Conservation (phyloP, 1,284 basidiomycete species). For the Phenoliferia sp. region DNA sequence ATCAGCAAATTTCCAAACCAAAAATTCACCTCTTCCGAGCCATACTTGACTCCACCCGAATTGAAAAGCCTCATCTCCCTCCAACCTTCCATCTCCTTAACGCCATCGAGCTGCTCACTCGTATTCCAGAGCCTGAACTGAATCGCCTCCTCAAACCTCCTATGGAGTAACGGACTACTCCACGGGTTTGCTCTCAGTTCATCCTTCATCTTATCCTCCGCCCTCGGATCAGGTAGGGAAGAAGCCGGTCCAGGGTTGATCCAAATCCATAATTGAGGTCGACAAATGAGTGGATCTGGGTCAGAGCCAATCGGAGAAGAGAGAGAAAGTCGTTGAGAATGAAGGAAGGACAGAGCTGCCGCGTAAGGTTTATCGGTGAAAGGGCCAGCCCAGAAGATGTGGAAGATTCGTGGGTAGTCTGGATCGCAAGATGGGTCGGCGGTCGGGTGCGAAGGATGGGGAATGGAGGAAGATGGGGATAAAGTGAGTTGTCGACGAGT, state of each 20-base stretch:
- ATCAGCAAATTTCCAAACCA: too few species aligned
- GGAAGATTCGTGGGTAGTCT: constrained; percentile 66
- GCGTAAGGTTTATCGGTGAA: constrained; percentile 81
- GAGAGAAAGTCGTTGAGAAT: constrained; percentile 70
- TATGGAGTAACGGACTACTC: constrained; percentile 77
- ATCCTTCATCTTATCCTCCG: constrained; percentile 61
- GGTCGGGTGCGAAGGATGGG: constrained; percentile 40
- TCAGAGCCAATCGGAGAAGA: constrained; percentile 38
- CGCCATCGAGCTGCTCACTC: constrained; percentile 75
- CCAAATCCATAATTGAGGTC: constrained; percentile 81
- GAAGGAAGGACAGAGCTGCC: constrained; percentile 70
- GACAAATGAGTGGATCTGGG: constrained; percentile 49
- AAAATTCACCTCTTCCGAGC: too few species aligned
- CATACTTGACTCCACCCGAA: constrained; percentile 64
- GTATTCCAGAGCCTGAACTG: constrained; percentile 88
- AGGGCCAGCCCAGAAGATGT: constrained; percentile 79
- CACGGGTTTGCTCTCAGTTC: constrained; percentile 70
- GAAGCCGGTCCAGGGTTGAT: constrained; percentile 68
- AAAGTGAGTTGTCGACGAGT: constrained; percentile 26
- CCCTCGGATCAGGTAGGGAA: constrained; percentile 65
- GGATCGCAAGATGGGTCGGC: constrained; percentile 56
- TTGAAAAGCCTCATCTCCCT: constrained; percentile 63
- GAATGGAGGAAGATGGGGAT: constrained; percentile 31
- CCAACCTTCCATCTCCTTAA: constrained; percentile 76
- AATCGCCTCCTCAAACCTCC: constrained; percentile 69